These are phyloP conservation scores for Backusella australiensis DNA, from an alignment of 192 early-diverging fungal genomes.

Conservation along the genomic window DNA sequence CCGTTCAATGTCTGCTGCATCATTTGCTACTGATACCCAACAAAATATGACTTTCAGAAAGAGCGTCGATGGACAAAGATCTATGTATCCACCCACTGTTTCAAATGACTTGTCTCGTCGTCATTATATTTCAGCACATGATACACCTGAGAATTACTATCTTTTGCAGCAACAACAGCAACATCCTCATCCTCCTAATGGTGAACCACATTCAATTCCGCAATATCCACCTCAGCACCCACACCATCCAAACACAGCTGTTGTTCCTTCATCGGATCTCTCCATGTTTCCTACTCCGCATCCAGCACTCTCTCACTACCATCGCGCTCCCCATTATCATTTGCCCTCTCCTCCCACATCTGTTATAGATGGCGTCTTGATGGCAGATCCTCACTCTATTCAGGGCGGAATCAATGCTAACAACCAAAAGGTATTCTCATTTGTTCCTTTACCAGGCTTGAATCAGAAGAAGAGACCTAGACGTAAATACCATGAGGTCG, in stretches of 20 bases:
- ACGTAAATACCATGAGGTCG: conserved; percentile 56
- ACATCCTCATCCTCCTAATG: neutral
- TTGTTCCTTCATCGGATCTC: neutral
- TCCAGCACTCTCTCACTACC: conserved; percentile 2
- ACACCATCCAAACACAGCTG: neutral
- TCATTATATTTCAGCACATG: neutral
- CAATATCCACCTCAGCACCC: neutral
- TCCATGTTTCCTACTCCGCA: conserved; percentile 14
- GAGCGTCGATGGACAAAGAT: neutral
- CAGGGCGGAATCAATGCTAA: neutral
- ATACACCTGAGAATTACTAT: neutral
- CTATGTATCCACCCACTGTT: neutral
- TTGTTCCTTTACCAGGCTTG: conserved; percentile 46
- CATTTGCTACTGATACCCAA: neutral
- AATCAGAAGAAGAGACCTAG: conserved; percentile 56
- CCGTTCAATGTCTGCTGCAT: neutral
- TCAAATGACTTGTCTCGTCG: neutral
- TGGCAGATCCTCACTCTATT: neutral
- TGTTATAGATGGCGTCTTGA: conserved; percentile 11
- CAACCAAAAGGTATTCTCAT: conserved; percentile 39
- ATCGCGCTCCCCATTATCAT: conserved; percentile 7
- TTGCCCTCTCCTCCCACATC: conserved; percentile 20
- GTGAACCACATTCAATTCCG: conserved; percentile 3
- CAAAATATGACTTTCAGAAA: neutral
- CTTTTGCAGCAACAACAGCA: neutral